Conservation (phyloP, 1,284 basidiomycete genomes). For the Ceratobasidium sp. region DNA sequence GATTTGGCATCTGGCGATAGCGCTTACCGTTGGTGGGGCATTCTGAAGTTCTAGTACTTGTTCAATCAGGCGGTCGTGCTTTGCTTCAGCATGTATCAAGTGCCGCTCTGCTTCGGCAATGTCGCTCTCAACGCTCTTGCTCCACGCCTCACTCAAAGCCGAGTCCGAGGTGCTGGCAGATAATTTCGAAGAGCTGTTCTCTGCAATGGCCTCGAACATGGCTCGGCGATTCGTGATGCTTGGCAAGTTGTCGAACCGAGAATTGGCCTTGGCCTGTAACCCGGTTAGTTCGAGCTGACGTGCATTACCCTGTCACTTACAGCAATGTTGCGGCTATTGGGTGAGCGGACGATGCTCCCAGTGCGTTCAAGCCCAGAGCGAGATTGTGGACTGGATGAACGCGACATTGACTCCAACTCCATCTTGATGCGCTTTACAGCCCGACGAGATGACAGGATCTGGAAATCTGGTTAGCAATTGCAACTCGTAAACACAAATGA, state of each 20-base stretch:
- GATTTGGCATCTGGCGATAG: too few species aligned
- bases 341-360: conserved; percentile 51
- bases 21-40: conserved; percentile 20
- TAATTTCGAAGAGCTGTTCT: conserved; percentile 1
- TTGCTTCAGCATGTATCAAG: conserved; percentile 58
- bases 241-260: conserved; percentile 21
- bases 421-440: conserved; percentile 72
- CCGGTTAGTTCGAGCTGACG: not conserved
- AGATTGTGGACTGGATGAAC: conserved; percentile 33
- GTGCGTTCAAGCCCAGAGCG: conserved; percentile 39
- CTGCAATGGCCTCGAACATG: conserved; percentile 35
- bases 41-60: conserved; percentile 24
- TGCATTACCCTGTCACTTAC: conserved; percentile 48
- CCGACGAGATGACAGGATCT: conserved; percentile 70
- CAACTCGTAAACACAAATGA: conserved; percentile 35
- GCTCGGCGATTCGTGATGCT: conserved; percentile 34
- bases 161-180: conserved; percentile 16
- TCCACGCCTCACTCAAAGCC: conserved; percentile 24
- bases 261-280: conserved; percentile 17
- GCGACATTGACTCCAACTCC: conserved; percentile 52
- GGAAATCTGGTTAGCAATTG: conserved; percentile 13
- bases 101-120: conserved; percentile 64
- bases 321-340: conserved; percentile 51
- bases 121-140: conserved; percentile 56
- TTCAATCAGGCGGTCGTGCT: conserved; percentile 57